Percentiles rank a stretch among this genome's conserved stretches.
Conservation (phyloP, 306 rosid genomes). For the Glycyrrhiza uralensis region DNA sequence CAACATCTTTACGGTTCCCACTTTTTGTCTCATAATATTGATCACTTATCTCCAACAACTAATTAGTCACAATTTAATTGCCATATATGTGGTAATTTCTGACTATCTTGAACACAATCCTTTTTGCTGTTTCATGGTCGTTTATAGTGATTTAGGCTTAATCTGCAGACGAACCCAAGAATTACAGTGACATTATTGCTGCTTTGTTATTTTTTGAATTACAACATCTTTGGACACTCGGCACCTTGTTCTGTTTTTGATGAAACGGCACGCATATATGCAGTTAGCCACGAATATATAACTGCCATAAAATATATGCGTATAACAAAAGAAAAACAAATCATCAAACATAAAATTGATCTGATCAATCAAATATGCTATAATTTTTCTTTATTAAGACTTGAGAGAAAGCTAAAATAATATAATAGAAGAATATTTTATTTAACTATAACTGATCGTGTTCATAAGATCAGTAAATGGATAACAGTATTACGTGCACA, state of each 20-base stretch:
- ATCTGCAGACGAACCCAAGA: neutral
- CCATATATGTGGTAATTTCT: neutral
- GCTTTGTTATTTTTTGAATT: neutral
- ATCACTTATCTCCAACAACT: slow-evolving; percentile 33
- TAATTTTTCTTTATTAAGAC: no score
- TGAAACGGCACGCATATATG: neutral
- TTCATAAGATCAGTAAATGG: no score
- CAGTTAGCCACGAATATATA: neutral
- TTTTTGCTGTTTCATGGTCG: slow-evolving; percentile 5
- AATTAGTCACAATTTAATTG: neutral
- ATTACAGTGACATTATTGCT: slow-evolving; percentile 2
- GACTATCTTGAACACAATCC: neutral
- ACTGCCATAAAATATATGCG: neutral
- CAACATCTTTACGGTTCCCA: slow-evolving; percentile 43
- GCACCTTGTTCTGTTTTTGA: no score
- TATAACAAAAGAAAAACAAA: no score
- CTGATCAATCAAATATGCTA: no score
- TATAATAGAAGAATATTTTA: no score
- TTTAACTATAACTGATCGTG: no score
- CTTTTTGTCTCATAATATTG: slow-evolving; percentile 35
- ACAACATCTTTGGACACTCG: no score
- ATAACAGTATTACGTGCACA: no score
- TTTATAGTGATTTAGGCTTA: neutral
- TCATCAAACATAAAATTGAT: no score
- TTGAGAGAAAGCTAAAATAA: no score